Percentiles rank a stretch among this genome's conserved stretches.
phyloP scores from a whole-genome alignment of 73 alveolate species.

The Paramecium biaurelia region DNA sequence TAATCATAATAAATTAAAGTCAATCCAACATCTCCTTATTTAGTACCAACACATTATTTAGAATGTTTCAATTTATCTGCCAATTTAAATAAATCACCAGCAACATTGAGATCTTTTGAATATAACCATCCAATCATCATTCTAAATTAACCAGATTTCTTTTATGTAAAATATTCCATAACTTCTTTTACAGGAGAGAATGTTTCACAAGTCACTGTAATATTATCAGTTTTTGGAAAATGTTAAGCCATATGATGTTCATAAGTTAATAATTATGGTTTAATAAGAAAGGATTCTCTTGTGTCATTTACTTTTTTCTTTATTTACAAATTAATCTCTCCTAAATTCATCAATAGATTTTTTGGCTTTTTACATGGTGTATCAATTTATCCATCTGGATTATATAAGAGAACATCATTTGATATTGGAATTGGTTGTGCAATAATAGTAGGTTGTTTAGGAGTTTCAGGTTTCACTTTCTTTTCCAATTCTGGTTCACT shows the following conservation, averaged over 20 bases:
- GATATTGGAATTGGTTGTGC: not conserved
- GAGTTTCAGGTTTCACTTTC: not conserved
- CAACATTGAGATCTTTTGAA: not conserved
- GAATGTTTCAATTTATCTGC: not conserved
- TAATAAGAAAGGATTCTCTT: not conserved
- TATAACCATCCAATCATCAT: conserved; percentile 32
- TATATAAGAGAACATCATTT: not conserved
- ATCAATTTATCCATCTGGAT: conserved; percentile 33
- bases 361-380: not conserved
- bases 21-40: not conserved
- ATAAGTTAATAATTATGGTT: not conserved
- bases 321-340: not conserved
- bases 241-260: not conserved
- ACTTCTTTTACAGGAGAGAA: not conserved
- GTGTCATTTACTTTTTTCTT: not conserved
- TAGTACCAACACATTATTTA: not conserved
- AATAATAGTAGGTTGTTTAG: not conserved
- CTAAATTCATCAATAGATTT: not conserved
- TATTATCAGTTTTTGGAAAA: not conserved
- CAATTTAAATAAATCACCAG: conserved; percentile 16
- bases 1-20: conserved; percentile 1
- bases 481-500: not conserved
- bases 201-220: not conserved
- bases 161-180: not conserved
- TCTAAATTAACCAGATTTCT: not conserved